phyloP scores from a whole-genome alignment of 352 stramenopile genomes.

The Phytophthora pini region DNA sequence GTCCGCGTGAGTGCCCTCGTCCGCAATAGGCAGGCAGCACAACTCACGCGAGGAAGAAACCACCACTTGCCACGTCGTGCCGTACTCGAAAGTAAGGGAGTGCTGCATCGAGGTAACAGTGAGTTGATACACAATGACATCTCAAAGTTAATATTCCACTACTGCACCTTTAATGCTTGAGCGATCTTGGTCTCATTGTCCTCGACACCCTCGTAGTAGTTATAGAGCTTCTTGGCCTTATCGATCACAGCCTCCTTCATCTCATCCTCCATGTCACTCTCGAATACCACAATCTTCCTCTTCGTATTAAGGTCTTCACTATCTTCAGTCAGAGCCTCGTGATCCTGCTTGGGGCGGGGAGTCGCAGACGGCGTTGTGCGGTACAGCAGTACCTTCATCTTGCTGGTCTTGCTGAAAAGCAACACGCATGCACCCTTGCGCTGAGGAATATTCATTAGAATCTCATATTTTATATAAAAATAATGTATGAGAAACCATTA shows the following conservation, averaged over 20 bases:
- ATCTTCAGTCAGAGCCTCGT: conserved; percentile 30
- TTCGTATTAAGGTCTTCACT: conserved; percentile 23
- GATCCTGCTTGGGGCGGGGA: conserved; percentile 40
- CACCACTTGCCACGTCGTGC: conserved; percentile 76
- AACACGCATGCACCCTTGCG: conserved; percentile 74
- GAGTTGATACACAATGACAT: conserved; percentile 3
- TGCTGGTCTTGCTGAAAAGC: conserved; percentile 61
- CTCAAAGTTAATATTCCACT: conserved; percentile 4
- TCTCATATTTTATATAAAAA: background rate
- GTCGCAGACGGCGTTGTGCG: conserved; percentile 57
- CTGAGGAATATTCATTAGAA: conserved; percentile 32
- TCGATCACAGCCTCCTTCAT: conserved; percentile 48
- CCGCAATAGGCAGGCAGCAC: conserved; percentile 60
- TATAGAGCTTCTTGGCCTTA: conserved; percentile 49
- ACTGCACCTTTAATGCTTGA: conserved; percentile 61
- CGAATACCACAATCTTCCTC: conserved; percentile 58
- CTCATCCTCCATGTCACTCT: conserved; percentile 62
- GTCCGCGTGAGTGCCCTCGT: conserved; percentile 52
- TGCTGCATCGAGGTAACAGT: conserved; percentile 36
- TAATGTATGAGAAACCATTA: background rate
- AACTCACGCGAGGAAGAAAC: conserved; percentile 62
- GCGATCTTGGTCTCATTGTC: conserved; percentile 59
- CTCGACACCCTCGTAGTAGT: conserved; percentile 39
- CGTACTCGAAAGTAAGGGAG: conserved; percentile 65
- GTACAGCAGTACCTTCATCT: conserved; percentile 80